Base-by-base conservation (phyloP, 1,284 basidiomycete genomes). In the Cryptococcus wingfieldii region DNA sequence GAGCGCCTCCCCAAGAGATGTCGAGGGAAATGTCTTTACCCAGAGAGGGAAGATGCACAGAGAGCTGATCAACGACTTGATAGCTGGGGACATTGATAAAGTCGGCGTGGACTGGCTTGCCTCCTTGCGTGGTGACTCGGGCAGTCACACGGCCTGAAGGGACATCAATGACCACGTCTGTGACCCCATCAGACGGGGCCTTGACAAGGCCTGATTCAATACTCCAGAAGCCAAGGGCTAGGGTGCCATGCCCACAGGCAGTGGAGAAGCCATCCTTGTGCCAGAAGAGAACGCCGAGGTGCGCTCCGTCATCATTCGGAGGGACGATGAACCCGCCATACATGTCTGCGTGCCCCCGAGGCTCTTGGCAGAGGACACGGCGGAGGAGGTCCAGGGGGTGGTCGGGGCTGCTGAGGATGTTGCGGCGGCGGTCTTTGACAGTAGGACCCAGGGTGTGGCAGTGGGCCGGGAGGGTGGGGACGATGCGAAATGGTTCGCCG, bases 191-290 rank as follows among this genome's bases (percentile, higher is more conserved):
- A 12, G 41, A 39, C 5, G 47, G 45, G 0, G 54, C 39, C 13
- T 50, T 23, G 38, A 65, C 59, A 13, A 54, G 37, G 0, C 59
- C 59, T 18, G 39, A 54, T 9, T 78, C 77, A 25, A 80, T 64
- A 1, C 80, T 69, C 63, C 80, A 79, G 42, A 78, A 75, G 0
- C 79, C 79, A 0, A 80, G 75, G 12, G 80, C 79, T 43, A 81
- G 77, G 1, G 79, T 80, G 7, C 79, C 80, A 59, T 81, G 80
- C 0, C 79, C 80, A 46, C 80, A 81, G 73, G 80, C 80, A 2
- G 80, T 80, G 1, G 78, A 79, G 63, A 80, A 81, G 0, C 80
- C 80, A 67, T 80, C 80, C 61, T 81, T 80, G 65, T 80, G 79
- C 58, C 75, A 80, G 62, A 80, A 81, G 37, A 81, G 60, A 13